Evolutionary conservation across 352 stramenopile species (phyloP), one percentile per base, ranked within the genome.

Genomic region (Pythium coloratum): DNA sequence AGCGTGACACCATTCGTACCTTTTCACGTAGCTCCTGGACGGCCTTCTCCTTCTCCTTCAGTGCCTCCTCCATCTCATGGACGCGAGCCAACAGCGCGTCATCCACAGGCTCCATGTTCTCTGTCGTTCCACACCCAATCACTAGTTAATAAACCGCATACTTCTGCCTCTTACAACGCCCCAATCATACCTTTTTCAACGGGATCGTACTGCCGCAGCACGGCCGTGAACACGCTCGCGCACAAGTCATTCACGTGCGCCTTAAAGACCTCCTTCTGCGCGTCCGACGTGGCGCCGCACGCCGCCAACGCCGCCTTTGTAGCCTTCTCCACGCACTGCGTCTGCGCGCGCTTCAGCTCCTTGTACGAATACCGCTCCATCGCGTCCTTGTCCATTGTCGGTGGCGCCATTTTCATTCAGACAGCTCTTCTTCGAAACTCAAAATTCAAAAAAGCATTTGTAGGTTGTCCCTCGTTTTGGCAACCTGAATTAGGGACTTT

Each of bases 311-410:
- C 78, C 18, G 79, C 78, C 3, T 65, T 50, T 50, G 75, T 74
- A 51, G 87, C 86, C 69, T 81, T 86, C 46, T 84, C 81, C 9
- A 75, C 73, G 51, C 84, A 93, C 49, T 80, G 71, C 32, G 78
- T 74, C 75, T 91, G 84, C 67, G 84, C 84, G 60, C 88, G 76
- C 67, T 93, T 93, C 18, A 93, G 84, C 69, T 93, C 84, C 55
- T 80, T 49, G 62, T 90, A 93, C 64, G 82, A 86, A 58, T 93
- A 93, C 46, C 84, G 80, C 54, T 76, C 69, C 61, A 69, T 73
- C 18, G 4, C 12, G 3, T 14, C 1, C 20, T 40, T 30, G 7
- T 76, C 67, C 61, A 69, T 73, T n/a, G 4, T 18, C 26, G 32
- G 38, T 61, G n/a, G n/a, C 63, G 55, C 55, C 55, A 69, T 65